Conservation (phyloP, 169 alveolate genomes). For the Cystoisospora suis region DNA sequence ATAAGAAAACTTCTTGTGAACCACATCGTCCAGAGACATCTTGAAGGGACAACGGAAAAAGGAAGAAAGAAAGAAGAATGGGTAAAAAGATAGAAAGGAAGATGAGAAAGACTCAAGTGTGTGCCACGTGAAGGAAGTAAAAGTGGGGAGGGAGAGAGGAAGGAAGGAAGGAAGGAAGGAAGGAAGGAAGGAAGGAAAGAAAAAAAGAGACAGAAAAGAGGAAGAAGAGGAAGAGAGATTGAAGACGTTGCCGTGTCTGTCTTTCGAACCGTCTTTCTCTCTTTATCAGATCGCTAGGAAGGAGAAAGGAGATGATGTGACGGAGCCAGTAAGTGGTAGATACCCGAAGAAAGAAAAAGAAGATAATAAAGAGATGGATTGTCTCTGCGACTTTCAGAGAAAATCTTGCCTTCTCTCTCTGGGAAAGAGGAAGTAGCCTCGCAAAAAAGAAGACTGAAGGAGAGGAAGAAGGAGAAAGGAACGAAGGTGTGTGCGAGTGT, state of each 20-base stretch:
- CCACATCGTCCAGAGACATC: slow-evolving; percentile 65
- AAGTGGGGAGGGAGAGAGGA: not conserved
- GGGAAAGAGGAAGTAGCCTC: too few species aligned
- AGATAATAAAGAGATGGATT: too few species aligned
- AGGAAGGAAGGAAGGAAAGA: not conserved
- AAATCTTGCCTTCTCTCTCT: too few species aligned
- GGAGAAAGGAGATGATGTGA: not conserved
- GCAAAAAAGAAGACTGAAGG: too few species aligned
- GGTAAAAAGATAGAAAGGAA: not conserved
- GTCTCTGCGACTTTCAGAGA: too few species aligned
- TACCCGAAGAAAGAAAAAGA: too few species aligned
- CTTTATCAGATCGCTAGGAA: not conserved
- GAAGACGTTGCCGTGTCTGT: too few species aligned
- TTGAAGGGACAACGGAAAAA: not conserved
- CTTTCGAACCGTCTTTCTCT: too few species aligned
- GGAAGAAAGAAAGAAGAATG: not conserved
- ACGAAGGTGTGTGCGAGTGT: too few species aligned
- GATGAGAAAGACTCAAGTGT: not conserved
- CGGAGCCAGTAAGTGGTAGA: too few species aligned
- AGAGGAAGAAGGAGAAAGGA: too few species aligned
- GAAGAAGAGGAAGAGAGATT: not conserved
- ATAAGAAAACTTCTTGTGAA: slow-evolving; percentile 75
- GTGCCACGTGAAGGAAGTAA: not conserved
- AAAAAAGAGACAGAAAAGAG: not conserved
- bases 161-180: not conserved